A percentile compares a stretch with the other conserved stretches of the same genome.
phyloP scores from a whole-genome alignment of 768 basidiomycete species.

The Pholiota microspora region DNA sequence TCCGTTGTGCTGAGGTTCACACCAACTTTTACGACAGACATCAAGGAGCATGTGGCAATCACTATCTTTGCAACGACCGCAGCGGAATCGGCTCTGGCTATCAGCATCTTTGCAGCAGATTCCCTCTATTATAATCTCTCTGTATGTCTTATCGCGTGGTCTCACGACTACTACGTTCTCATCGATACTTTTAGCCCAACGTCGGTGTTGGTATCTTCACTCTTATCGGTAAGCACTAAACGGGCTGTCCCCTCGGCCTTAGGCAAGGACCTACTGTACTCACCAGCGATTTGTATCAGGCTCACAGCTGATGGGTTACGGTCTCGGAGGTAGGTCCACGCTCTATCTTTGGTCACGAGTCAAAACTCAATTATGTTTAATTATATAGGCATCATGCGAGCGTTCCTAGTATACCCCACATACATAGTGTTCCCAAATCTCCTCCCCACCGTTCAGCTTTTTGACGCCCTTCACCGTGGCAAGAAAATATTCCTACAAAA shows the following conservation, averaged over 20 bases:
- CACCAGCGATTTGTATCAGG: constrained; percentile 12
- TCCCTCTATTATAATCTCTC: constrained; percentile 44
- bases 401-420: constrained; percentile 53
- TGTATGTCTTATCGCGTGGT: constrained; percentile 14
- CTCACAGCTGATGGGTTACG: constrained; percentile 40
- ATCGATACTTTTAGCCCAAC: constrained; percentile 29
- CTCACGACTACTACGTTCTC: neutral
- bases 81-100: constrained; percentile 53
- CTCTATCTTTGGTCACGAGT: constrained; percentile 7
- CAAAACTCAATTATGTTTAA: neutral
- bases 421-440: constrained; percentile 43
- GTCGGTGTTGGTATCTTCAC: constrained; percentile 42
- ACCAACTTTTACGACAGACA: constrained; percentile 26
- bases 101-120: constrained; percentile 59
- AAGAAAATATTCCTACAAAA: constrained; percentile 40
- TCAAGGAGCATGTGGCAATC: constrained; percentile 60
- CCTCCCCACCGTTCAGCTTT: constrained; percentile 35
- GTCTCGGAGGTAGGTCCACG: constrained; percentile 29
- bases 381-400: constrained; percentile 35
- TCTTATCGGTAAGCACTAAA: constrained; percentile 29
- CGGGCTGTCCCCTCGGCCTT: neutral
- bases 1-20: neutral
- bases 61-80: constrained; percentile 63
- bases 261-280: neutral
- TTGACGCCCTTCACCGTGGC: constrained; percentile 45